Percentiles rank a stretch among this genome's conserved stretches.
Conservation (phyloP, 345 rosid genomes). For the Hirschfeldia incana region DNA sequence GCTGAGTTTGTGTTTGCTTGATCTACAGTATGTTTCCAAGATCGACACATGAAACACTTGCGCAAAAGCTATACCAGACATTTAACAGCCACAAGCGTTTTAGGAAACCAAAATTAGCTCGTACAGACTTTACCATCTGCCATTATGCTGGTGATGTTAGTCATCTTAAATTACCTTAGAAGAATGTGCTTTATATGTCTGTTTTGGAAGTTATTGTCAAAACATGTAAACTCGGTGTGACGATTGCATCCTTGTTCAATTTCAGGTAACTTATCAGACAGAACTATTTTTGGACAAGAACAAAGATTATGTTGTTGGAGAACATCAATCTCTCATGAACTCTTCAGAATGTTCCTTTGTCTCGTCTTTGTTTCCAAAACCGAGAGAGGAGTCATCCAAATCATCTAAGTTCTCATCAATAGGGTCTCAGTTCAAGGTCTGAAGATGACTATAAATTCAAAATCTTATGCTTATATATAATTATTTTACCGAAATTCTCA, state of each 20-base stretch:
- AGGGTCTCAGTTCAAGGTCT: constrained; percentile 93
- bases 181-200: constrained; percentile 1
- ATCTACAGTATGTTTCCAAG: constrained; percentile 89
- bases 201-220: constrained; percentile 2
- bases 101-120: constrained; percentile 89
- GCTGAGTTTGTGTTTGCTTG: constrained; percentile 34
- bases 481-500: constrained; percentile 6
- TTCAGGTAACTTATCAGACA: constrained; percentile 95
- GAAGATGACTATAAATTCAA: constrained; percentile 21
- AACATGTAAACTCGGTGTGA: neutral
- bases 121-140: constrained; percentile 87
- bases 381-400: constrained; percentile 82
- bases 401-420: constrained; percentile 91
- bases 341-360: constrained; percentile 83
- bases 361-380: constrained; percentile 73
- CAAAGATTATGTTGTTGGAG: constrained; percentile 94
- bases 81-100: constrained; percentile 84
- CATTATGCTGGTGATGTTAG: constrained; percentile 99
- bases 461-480: constrained; percentile 1
- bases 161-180: constrained; percentile 16
- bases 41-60: constrained; percentile 97
- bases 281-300: constrained; percentile 90
- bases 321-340: constrained; percentile 81
- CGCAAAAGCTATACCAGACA: constrained; percentile 93
- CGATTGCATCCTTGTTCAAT: constrained; percentile 15